Base-by-base conservation (phyloP, 495 filamentous ascomycete genomes). In the Aspergillus kassunensis region DNA sequence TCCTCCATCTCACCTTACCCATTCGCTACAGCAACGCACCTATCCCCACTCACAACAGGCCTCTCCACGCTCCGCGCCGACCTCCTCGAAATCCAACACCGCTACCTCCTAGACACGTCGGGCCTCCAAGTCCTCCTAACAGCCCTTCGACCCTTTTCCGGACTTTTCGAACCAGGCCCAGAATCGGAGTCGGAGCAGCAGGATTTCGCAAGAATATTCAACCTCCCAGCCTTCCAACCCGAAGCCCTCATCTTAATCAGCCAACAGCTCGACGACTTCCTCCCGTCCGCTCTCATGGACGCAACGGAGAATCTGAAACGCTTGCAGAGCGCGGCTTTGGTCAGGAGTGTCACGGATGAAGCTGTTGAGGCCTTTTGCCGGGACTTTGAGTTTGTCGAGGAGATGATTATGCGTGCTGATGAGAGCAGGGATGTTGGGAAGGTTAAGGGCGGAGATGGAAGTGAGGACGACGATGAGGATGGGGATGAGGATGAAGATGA, bases 201-300 rank as follows among this genome's bases (percentile, higher is more conserved):
- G 43, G 75, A 76, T 36, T 63, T 83, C 6, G 65, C 72, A 18
- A 68, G 75, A 6, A 78, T 88, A n/a, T 70, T 75, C 15, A 68
- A 56, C 10, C 73, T 87, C 11, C 68, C 76, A 1, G 68, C 80
- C 16, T 84, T 91, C 63, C 82, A 88, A 49, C 80, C 84, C 0
- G 72, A 79, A 11, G 67, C 79, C 3, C 76, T 97, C 19, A 69
- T 77, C 11, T 64, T 71, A 30, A 83, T 85, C 6, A 86, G 85
- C 60, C 88, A 95, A 59, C 78, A 80, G 21, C 80, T 98, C 4
- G 95, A 98, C 65, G 84, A 88, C 56, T 97, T 96, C 69, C 77
- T 98, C 18, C 91, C 91, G 0, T 92, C 89, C 8, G 93, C 92
- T 8, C 70, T 96, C 15, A 93, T 96, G 80, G 93, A 98, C 64